phyloP scores from a whole-genome alignment of 2,329 filamentous ascomycete genomes.

The Clonostachys chloroleuca region DNA sequence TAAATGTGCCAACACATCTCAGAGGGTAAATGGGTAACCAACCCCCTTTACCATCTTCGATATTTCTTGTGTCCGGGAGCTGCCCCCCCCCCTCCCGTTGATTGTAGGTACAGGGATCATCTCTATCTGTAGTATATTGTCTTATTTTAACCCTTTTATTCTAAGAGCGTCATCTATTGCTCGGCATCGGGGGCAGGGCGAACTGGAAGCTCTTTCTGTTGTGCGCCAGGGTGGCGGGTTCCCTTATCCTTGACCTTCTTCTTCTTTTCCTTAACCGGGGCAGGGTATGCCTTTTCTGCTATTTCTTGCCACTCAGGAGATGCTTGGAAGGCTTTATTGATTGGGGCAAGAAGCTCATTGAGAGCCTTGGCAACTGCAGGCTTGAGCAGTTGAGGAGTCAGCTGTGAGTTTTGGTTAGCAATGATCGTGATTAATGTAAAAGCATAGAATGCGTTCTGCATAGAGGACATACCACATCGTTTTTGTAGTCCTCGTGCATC shows the following conservation, averaged over 20 bases:
- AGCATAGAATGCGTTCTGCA: neutral
- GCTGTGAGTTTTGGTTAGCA: slow-evolving; percentile 16
- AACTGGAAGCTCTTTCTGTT: neutral
- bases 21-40: no score
- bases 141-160: no score
- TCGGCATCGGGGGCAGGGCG: no score
- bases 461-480: slow-evolving; percentile 63
- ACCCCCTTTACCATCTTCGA: no score
- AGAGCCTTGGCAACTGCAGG: slow-evolving; percentile 74
- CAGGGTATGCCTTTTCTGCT: slow-evolving; percentile 71
- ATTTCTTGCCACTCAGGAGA: slow-evolving; percentile 71
- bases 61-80: no score
- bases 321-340: slow-evolving; percentile 67
- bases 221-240: slow-evolving; percentile 51
- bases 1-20: no score
- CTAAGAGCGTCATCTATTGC: no score
- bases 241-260: slow-evolving; percentile 78
- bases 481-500: slow-evolving; percentile 75
- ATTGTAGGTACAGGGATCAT: no score
- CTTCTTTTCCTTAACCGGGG: slow-evolving; percentile 49
- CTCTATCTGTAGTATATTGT: no score
- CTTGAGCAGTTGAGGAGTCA: slow-evolving; percentile 86
- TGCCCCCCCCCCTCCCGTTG: no score
- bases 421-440: neutral
- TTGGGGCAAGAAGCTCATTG: slow-evolving; percentile 69